Percentiles rank a stretch among this genome's conserved stretches.
phyloP scores from a whole-genome alignment of 495 filamentous ascomycete species.

The Neurospora tetrasperma region DNA sequence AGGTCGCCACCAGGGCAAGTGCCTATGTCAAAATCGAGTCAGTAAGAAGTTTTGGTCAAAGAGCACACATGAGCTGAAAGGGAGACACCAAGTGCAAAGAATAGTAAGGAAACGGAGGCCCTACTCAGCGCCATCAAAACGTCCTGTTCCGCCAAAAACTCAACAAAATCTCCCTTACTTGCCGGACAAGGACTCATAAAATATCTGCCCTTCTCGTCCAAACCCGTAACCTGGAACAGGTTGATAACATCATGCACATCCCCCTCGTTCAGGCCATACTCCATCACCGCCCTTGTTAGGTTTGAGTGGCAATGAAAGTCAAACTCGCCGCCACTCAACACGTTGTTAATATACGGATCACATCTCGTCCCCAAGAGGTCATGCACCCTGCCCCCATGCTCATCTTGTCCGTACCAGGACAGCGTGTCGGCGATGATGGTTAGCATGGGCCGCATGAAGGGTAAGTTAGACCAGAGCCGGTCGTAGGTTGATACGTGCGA shows the following conservation, averaged over 20 bases:
- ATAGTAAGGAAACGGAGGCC: slow-evolving; percentile 40
- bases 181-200: slow-evolving; percentile 70
- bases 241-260: slow-evolving; percentile 75
- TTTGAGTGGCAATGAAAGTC: slow-evolving; percentile 81
- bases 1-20: slow-evolving; percentile 54
- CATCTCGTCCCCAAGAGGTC: slow-evolving; percentile 70
- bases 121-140: slow-evolving; percentile 60
- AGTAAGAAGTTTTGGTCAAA: not conserved
- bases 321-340: slow-evolving; percentile 58
- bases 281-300: slow-evolving; percentile 57
- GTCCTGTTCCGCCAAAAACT: slow-evolving; percentile 70
- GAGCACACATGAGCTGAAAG: not conserved
- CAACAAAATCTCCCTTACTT: slow-evolving; percentile 53
- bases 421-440: slow-evolving; percentile 63
- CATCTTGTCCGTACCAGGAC: slow-evolving; percentile 41
- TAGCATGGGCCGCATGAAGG: slow-evolving; percentile 62
- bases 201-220: slow-evolving; percentile 61
- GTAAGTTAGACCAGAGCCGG: slow-evolving; percentile 65
- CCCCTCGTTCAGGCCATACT: slow-evolving; percentile 55
- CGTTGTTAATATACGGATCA: slow-evolving; percentile 62
- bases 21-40: slow-evolving; percentile 22
- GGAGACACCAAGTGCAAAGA: slow-evolving; percentile 3
- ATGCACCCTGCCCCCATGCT: slow-evolving; percentile 51
- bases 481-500: slow-evolving; percentile 61
- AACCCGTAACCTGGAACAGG: slow-evolving; percentile 69